Evolutionary conservation across 1,284 basidiomycete species (phyloP).

Genomic region (Apiotrichum siamense): DNA sequence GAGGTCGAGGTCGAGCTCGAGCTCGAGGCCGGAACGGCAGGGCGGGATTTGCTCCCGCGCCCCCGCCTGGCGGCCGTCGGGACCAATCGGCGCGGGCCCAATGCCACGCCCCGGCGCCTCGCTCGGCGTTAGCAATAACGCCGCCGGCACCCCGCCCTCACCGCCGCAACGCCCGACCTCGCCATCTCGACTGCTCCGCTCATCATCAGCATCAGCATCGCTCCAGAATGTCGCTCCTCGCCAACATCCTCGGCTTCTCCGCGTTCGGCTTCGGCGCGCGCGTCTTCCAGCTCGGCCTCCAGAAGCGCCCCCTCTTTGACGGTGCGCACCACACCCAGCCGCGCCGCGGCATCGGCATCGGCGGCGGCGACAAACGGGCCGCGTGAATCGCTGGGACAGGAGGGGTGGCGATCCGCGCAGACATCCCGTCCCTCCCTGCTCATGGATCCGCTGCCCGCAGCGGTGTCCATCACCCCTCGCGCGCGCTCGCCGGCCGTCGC

Average conservation of each 20-base stretch:
- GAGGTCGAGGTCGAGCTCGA: not conserved
- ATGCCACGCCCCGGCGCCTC: too few relatives aligned
- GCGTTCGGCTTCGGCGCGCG: conserved; percentile 69
- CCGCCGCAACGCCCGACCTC: not conserved
- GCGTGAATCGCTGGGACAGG: too few relatives aligned
- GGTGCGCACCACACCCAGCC: conserved; percentile 23
- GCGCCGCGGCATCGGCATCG: too few relatives aligned
- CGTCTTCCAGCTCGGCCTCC: conserved; percentile 73
- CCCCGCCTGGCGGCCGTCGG: not conserved
- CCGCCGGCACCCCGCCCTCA: not conserved
- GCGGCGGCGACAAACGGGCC: too few relatives aligned
- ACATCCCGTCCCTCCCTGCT: too few relatives aligned
- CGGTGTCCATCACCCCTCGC: too few relatives aligned
- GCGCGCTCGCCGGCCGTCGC: not conserved
- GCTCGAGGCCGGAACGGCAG: too few relatives aligned
- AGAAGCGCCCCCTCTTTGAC: conserved; percentile 48
- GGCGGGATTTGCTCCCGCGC: not conserved
- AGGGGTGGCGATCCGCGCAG: too few relatives aligned
- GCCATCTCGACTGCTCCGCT: not conserved
- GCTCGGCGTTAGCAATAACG: too few relatives aligned
- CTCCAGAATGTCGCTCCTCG: conserved; percentile 59
- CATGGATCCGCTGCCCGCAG: too few relatives aligned
- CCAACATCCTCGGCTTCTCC: conserved; percentile 70
- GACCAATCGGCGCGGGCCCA: not conserved
- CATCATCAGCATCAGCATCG: not conserved